Conservation (phyloP, 1,139 yeast genomes). For the Yamadazyma atlantica region DNA sequence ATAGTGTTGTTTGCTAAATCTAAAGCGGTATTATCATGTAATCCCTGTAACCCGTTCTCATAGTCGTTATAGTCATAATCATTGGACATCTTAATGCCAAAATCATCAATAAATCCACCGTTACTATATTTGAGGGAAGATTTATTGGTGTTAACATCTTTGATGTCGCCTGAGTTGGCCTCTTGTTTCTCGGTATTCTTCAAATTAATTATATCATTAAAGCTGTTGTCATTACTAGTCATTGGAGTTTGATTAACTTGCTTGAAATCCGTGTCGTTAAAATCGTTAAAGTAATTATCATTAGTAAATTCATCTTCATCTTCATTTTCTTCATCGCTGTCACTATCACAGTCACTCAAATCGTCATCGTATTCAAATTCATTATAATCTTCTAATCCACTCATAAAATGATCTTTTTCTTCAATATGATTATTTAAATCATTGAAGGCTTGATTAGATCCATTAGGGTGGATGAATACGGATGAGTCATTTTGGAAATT, state of each 20-base stretch:
- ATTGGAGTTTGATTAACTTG: conserved; percentile 1
- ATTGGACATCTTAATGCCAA: conserved; percentile 6
- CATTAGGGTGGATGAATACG: conserved; percentile 27
- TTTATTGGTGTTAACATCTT: not conserved
- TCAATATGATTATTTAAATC: conserved; percentile 21
- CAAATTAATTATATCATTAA: not conserved
- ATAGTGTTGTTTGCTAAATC: conserved; percentile 1
- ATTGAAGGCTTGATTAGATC: conserved; percentile 20
- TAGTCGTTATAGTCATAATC: conserved; percentile 6
- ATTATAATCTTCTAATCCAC: conserved; percentile 37
- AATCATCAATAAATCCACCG: conserved; percentile 12
- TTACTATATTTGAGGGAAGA: conserved; percentile 1
- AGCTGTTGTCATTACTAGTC: not conserved
- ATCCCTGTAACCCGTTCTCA: conserved; percentile 3
- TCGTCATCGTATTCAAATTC: conserved; percentile 20
- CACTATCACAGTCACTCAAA: conserved; percentile 15
- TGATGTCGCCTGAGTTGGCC: not conserved
- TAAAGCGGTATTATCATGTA: conserved; percentile 2
- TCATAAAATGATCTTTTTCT: conserved; percentile 25
- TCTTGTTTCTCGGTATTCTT: not conserved
- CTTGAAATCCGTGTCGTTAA: conserved; percentile 1
- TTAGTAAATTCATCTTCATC: conserved; percentile 10
- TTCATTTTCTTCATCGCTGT: conserved; percentile 9
- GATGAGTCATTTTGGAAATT: conserved; percentile 27
- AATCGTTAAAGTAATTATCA: conserved; percentile 6